Conservation (phyloP, 2,329 filamentous ascomycete species). For the Clonostachys sp. region DNA sequence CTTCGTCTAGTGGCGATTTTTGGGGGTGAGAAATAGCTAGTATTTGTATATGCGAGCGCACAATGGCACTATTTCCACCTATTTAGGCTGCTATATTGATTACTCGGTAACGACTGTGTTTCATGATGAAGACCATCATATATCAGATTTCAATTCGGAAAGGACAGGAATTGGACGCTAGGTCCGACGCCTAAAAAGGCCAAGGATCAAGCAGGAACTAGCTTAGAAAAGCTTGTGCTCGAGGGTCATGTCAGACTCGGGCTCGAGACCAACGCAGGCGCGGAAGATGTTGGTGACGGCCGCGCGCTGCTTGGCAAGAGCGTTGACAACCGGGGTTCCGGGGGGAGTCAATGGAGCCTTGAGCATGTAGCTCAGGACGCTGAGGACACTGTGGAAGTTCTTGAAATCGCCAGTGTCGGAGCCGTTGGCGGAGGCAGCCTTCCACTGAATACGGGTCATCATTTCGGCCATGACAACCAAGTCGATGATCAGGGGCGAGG, state of each 20-base stretch:
- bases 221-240: constrained; percentile 92
- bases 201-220: neutral
- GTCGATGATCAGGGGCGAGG: constrained; percentile 95
- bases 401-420: constrained; percentile 65
- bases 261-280: constrained; percentile 92
- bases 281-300: constrained; percentile 98
- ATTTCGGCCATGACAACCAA: constrained; percentile 90
- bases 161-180: too few relatives aligned
- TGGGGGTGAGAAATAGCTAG: too few relatives aligned
- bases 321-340: constrained; percentile 92
- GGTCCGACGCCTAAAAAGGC: too few relatives aligned
- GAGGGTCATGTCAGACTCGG: constrained; percentile 97
- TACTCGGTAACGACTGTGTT: too few relatives aligned
- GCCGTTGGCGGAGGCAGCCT: constrained; percentile 46
- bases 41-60: too few relatives aligned
- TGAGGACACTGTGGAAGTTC: constrained; percentile 95
- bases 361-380: constrained; percentile 98
- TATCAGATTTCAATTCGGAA: too few relatives aligned
- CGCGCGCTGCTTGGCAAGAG: constrained; percentile 90
- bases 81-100: too few relatives aligned
- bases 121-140: too few relatives aligned
- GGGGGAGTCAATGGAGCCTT: constrained; percentile 91
- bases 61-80: too few relatives aligned
- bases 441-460: constrained; percentile 98
- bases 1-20: too few relatives aligned